phyloP scores from a whole-genome alignment of 2,329 filamentous ascomycete genomes.

The Aspergillus brunneoviolaceus region DNA sequence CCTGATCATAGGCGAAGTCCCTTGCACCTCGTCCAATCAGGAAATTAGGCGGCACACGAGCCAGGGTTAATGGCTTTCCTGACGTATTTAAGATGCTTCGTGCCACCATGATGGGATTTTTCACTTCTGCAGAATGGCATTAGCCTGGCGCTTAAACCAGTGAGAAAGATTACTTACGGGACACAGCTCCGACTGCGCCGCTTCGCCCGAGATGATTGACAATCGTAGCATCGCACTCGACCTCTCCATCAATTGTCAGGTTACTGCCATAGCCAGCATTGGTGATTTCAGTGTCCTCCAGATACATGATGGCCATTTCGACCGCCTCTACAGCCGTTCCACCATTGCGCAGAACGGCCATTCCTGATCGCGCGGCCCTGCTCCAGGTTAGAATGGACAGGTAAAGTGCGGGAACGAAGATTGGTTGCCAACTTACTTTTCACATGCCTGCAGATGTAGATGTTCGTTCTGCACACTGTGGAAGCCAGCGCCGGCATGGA shows the following conservation, averaged over 20 bases:
- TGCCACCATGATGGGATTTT: slow-evolving; percentile 87
- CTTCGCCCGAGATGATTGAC: slow-evolving; percentile 89
- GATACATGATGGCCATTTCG: slow-evolving; percentile 79
- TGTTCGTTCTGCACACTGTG: slow-evolving; percentile 85
- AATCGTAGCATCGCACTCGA: slow-evolving; percentile 92
- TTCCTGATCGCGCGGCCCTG: slow-evolving; percentile 80
- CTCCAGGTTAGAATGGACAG: slow-evolving; percentile 9
- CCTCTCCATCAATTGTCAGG: slow-evolving; percentile 80
- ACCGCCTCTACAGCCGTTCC: slow-evolving; percentile 83
- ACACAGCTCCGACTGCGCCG: slow-evolving; percentile 86
- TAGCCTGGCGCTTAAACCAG: neutral
- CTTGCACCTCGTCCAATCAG: slow-evolving; percentile 82
- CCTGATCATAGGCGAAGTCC: slow-evolving; percentile 78
- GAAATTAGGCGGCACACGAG: slow-evolving; percentile 88
- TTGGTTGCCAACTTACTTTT: slow-evolving; percentile 63
- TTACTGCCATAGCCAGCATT: slow-evolving; percentile 98
- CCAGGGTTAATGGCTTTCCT: slow-evolving; percentile 73
- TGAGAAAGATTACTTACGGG: slow-evolving; percentile 61
- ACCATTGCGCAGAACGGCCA: slow-evolving; percentile 76
- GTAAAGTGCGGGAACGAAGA: neutral
- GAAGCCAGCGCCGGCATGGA: slow-evolving; percentile 93
- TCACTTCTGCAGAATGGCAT: slow-evolving; percentile 52
- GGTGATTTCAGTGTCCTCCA: slow-evolving; percentile 94
- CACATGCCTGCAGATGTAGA: slow-evolving; percentile 80
- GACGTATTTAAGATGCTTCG: slow-evolving; percentile 78